Evolutionary conservation across 1,284 basidiomycete genomes (phyloP), one percentile per base, ranked within the genome.

Genomic region (Rugosomyces carneus): DNA sequence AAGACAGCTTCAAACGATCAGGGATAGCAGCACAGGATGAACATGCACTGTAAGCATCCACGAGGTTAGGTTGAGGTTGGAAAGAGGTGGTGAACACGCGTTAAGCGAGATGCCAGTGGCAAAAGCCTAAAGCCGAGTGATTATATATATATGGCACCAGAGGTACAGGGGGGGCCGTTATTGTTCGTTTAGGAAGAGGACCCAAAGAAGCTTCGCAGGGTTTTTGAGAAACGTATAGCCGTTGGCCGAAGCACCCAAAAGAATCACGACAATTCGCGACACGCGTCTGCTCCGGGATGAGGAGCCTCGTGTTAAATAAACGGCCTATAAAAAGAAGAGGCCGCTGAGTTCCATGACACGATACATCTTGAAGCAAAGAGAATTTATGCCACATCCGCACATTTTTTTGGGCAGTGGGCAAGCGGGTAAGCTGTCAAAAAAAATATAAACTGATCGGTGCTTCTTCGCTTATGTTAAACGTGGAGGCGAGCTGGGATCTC

Each of bases 41-140:
- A 65, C 73, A 74, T 75, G 73, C 69, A 73, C 65, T 58, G 58
- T 23, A 57, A 66, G 60, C 57, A 58, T 59, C 57, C 71, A 74
- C 73, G 71, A 68, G 73, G 72, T 64, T 61, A 58, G 58, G 64
- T 64, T 60, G 60, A 56, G 64, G 68, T 69, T 50, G 58, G 63
- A 57, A 58, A 61, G 61, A 68, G 66, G 52, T 19, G 59, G 57
- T 57, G 55, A 60, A 50, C 57, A 58, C 53, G 57, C 57, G 55
- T 54, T 53, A 56, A 45, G 53, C 48, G 52, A 50, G 48, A 49
- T 47, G 54, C 48, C 27, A 29, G 27, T 42, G 42, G 43, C 51
- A 41, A 49, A 52, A 53, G 46, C 47, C 45, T 50, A 45, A 54
- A 53, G 45, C 49, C 48, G 49, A 44, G 37, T 46, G 52, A 52